Evolutionary conservation across 2,329 filamentous ascomycete genomes (phyloP), one percentile per base, ranked within the genome.

Genomic region (Ploettnerulaceae sp.): DNA sequence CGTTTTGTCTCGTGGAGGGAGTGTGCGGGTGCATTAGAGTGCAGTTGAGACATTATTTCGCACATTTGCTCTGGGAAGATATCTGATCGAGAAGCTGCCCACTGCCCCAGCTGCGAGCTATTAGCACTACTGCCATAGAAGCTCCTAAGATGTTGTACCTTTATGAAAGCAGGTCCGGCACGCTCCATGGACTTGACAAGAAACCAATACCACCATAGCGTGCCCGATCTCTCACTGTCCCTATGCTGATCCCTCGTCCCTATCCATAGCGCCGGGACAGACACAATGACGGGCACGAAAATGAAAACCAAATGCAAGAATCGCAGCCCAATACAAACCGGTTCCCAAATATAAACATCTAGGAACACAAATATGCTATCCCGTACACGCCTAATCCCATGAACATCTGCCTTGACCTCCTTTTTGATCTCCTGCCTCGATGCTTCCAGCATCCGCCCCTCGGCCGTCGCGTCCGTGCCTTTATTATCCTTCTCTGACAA

Each of bases 1-100:
- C 73, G 73, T 64, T 87, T 89, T 0, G 93, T 96, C 18, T 80
- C 75, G 38, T 78, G 74, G 42, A 98, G 72, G 1, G 90, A 89
- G 67, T 98, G 93, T 2, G 93, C 90, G 0, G 91, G 90, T 0
- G 93, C 91, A 64, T 97, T 82, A 1, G 93, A 96, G 68, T 98
- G 93, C 35, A 98, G 76, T 52, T 89, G 86, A 1, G 90, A 95
- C 91, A 98, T 93, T 64, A 90, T 82, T 33, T 79, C 79, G 69
- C 93, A 98, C 78, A 98, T 81, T 66, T 96, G 83, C 17, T 77
- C 85, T 1, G 93, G 93, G 64, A 98, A 98, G 62, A 98, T 95
- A 67, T 98, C 93, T 32, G 90, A 87, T 64, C 93, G 78, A 4
- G 93, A 97, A 3, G 93, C 93, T 14, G 93, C 93, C 93, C 93